Evolutionary conservation across 306 rosid genomes (phyloP), one percentile per base, ranked within the genome.

Genomic region (Canavalia ensiformis): DNA sequence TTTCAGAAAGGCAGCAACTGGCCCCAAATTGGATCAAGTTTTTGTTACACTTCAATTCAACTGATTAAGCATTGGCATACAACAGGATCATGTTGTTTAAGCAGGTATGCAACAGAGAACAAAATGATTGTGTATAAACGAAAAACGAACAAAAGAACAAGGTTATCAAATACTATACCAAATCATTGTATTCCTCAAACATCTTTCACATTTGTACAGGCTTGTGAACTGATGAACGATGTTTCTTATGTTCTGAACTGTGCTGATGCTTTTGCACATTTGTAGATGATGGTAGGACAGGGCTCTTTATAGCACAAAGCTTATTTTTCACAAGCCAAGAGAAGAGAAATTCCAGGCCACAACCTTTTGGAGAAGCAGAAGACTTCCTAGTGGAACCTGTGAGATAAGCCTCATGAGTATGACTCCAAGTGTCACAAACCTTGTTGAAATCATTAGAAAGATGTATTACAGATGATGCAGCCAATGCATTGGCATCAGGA

Each of bases 401-500:
- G 7, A 42, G 58, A 30, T 68, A 86, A 56, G 82, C 72, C 63
- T 77, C 89, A 2, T 74, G 72, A 52, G 25, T 18, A 18, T 80
- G 80, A 29, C 78, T 68, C 51, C 76, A 81, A 9, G 57, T 63
- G 7, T 75, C 72, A 29, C 88, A 68, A 37, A 66, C 77, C 11
- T 72, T 86, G 3, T 66, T 86, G 68, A 73, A 83, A 77, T 9
- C 25, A 18, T 18, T 85, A 65, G 33, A 86, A 56, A 34, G 88
- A 18, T 18, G 25, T 18, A 18, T 18, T 18, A 18, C 68, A 7
- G 94, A 88, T 2, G 98, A 85, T 10, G 91, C 86, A 8, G 94
- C 98, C 81, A 95, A 78, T 13, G 97, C 92, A 8, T 91, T 87
- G 0, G 98, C 97, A 31, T 92, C 98, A 0, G 95, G 98, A 63